Percentiles rank a stretch among this genome's conserved stretches.
Conservation (phyloP, 2,329 filamentous ascomycete species). For the Fusarium pininemorale region DNA sequence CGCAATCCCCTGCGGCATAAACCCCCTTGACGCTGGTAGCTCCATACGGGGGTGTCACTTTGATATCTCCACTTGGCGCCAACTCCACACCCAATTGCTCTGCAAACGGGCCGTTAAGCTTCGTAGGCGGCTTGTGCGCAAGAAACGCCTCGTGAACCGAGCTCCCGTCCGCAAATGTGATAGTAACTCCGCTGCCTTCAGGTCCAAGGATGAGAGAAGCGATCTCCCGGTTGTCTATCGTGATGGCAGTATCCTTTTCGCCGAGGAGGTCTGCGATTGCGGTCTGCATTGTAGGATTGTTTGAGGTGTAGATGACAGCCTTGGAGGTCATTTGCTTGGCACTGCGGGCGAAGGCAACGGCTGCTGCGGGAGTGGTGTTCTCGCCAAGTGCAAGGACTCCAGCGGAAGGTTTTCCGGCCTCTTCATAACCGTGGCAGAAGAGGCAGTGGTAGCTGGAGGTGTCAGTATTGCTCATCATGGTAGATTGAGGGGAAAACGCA, state of each 20-base stretch:
- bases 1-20: not conserved
- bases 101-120: not conserved
- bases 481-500: rapidly evolving
- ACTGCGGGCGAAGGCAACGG: not conserved
- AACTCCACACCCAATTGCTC: not conserved
- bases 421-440: not conserved
- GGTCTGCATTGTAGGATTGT: not conserved
- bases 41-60: not conserved
- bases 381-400: not conserved
- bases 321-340: not conserved
- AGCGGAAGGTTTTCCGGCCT: not conserved
- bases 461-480: rapidly evolving
- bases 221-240: not conserved
- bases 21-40: not conserved
- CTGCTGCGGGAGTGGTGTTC: not conserved
- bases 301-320: not conserved
- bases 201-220: not conserved
- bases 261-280: not conserved
- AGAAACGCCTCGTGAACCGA: not conserved
- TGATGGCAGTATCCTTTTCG: not conserved
- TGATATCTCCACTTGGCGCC: not conserved
- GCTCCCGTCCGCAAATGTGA: not conserved
- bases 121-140: not conserved
- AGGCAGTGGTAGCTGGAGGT: not conserved
- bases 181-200: not conserved